Evolutionary conservation across 345 rosid species (phyloP).

Genomic region (Salix viminalis): DNA sequence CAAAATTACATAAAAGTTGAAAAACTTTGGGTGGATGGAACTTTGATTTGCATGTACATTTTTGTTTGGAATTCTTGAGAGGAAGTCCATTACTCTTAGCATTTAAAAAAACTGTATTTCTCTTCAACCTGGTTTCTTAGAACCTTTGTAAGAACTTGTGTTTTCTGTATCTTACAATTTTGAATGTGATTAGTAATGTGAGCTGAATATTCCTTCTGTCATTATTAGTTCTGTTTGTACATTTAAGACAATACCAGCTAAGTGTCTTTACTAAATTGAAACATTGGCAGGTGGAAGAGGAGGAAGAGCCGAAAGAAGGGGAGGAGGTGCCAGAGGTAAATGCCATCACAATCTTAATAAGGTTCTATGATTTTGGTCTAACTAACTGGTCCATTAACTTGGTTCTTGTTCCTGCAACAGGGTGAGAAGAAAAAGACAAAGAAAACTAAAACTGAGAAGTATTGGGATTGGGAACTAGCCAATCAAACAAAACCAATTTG

Average conservation of each 20-base stretch:
- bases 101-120: background rate
- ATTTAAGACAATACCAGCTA: background rate
- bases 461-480: conserved; percentile 97
- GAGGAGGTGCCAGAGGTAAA: conserved; percentile 76
- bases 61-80: background rate
- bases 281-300: conserved; percentile 78
- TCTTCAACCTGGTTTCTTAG: background rate
- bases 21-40: background rate
- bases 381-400: background rate
- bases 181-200: background rate
- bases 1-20: background rate
- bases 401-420: conserved; percentile 32
- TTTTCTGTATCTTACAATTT: background rate
- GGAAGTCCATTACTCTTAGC: background rate
- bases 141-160: background rate
- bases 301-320: conserved; percentile 75
- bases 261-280: background rate
- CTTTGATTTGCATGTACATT: background rate
- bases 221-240: background rate
- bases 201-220: background rate
- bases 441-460: conserved; percentile 89
- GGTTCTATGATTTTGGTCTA: background rate
- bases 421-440: conserved; percentile 76
- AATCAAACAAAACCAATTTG: conserved; percentile 95
- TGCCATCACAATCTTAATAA: background rate